Evolutionary conservation across 805 yeast genomes (phyloP), one percentile per base, ranked within the genome.

Genomic region (Sugiyamaella lignohabitans): DNA sequence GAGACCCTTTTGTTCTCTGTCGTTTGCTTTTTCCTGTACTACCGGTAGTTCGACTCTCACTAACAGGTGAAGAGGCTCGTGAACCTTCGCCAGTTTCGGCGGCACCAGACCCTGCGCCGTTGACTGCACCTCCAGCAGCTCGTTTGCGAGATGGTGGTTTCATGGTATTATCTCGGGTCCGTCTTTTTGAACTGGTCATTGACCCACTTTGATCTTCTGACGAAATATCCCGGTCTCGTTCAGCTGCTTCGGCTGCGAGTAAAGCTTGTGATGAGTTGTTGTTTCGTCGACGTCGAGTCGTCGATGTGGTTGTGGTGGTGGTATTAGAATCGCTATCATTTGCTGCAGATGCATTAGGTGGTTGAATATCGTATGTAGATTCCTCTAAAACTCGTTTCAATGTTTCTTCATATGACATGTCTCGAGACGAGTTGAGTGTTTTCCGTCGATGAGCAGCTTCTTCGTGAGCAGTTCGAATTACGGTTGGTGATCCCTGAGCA

Each of bases 341-440:
- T 10, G 21, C 10, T 6, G 30, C 10, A 6, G 30, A 27, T 6
- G 10, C 30, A 27, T 27, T 11, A 35, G 10, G 20, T 5, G 20
- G 38, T 35, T 35, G 38, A 14, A 56, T 58, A 43, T 68, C 72
- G 29, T 63, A 57, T 4, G 63, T 66, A 17, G 66, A 58, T 43
- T 67, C 70, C 51, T 68, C 69, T 16, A 69, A 58, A 5, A 69
- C 74, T 2, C 73, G 61, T 34, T 65, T 65, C 39, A 69, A 40
- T 18, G 56, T 52, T 36, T 53, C 57, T 29, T 54, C 59, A 41
- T 56, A 53, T n/a, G 43, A 53, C n/a, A 48, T 49, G 22, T 54
- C 55, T 3, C 58, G 29, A 5, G 57, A 53, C 8, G 47, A 44
- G 50, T 55, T 55, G 36, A 52, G 38, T 2, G 59, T 54, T 16